Conservation (phyloP, 768 basidiomycete genomes). For the Chalciporus sphaerocephalus region DNA sequence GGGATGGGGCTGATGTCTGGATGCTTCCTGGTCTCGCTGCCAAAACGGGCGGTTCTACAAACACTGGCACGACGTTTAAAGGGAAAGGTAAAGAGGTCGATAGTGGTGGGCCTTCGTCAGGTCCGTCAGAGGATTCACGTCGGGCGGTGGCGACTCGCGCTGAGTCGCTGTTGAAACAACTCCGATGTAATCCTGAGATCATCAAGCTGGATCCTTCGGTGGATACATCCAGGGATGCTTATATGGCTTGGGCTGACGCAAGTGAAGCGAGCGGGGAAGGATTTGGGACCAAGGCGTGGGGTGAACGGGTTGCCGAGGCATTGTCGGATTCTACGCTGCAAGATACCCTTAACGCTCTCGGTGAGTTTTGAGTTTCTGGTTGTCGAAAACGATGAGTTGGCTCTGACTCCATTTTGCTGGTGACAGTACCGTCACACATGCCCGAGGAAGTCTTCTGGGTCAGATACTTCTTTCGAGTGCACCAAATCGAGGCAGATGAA, state of each 20-base stretch:
- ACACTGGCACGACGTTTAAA: slow-evolving; percentile 18
- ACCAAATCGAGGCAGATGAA: slow-evolving; percentile 78
- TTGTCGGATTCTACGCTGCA: slow-evolving; percentile 51
- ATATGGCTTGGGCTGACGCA: slow-evolving; percentile 56
- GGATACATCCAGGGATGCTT: slow-evolving; percentile 54
- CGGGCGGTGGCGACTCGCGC: slow-evolving; percentile 68
- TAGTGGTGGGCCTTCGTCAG: slow-evolving; percentile 23
- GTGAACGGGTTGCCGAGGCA: slow-evolving; percentile 42
- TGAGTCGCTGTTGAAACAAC: slow-evolving; percentile 66
- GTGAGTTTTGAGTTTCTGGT: slow-evolving; percentile 34
- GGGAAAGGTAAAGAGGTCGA: slow-evolving; percentile 36
- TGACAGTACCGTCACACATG: slow-evolving; percentile 67
- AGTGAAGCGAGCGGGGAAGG: slow-evolving; percentile 56
- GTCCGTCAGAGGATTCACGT: slow-evolving; percentile 38
- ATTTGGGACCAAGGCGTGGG: slow-evolving; percentile 47
- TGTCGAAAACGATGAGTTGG: slow-evolving; percentile 14
- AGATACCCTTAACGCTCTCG: slow-evolving; percentile 51
- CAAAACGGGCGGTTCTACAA: slow-evolving; percentile 15
- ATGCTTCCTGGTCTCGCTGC: slow-evolving; percentile 48
- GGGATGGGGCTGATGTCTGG: slow-evolving; percentile 90
- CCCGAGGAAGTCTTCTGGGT: slow-evolving; percentile 73
- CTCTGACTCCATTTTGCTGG: slow-evolving; percentile 1
- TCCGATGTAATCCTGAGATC: slow-evolving; percentile 72
- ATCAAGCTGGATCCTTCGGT: slow-evolving; percentile 70
- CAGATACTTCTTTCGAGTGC: slow-evolving; percentile 83